phyloP scores from a whole-genome alignment of 139 green algal genomes.

The Coelastrella sp. region DNA sequence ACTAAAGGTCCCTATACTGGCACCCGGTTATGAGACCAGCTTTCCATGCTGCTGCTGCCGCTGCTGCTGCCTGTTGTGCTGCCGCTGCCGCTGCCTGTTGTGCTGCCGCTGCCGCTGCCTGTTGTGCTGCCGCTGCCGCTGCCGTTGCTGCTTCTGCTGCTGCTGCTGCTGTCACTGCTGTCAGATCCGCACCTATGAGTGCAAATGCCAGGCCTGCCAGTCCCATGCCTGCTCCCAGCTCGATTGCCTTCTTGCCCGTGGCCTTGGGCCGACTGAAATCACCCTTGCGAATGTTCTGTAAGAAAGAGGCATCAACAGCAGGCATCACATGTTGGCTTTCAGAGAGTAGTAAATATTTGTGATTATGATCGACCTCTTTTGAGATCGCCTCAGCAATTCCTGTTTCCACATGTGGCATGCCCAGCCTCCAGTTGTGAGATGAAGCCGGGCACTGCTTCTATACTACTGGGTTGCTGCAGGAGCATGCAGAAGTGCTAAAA shows the following conservation, averaged over 20 bases:
- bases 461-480: background rate
- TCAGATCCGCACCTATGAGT: slow-evolving; percentile 57
- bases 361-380: too few species aligned
- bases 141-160: background rate
- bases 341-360: too few species aligned
- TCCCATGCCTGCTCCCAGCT: slow-evolving; percentile 91
- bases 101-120: background rate
- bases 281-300: slow-evolving; percentile 80
- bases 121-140: background rate
- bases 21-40: too few species aligned
- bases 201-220: slow-evolving; percentile 75
- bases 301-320: background rate
- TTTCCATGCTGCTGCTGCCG: background rate
- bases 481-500: background rate
- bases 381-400: too few species aligned
- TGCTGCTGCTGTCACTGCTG: background rate
- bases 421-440: too few species aligned
- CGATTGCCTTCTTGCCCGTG: slow-evolving; percentile 77
- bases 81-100: background rate
- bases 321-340: too few species aligned
- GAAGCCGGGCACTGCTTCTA: background rate
- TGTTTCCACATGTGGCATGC: too few species aligned
- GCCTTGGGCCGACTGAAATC: slow-evolving; percentile 77
- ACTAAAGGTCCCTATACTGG: too few species aligned
- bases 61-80: background rate